phyloP scores from a whole-genome alignment of 2,329 filamentous ascomycete genomes.

The Penicillium sp. region DNA sequence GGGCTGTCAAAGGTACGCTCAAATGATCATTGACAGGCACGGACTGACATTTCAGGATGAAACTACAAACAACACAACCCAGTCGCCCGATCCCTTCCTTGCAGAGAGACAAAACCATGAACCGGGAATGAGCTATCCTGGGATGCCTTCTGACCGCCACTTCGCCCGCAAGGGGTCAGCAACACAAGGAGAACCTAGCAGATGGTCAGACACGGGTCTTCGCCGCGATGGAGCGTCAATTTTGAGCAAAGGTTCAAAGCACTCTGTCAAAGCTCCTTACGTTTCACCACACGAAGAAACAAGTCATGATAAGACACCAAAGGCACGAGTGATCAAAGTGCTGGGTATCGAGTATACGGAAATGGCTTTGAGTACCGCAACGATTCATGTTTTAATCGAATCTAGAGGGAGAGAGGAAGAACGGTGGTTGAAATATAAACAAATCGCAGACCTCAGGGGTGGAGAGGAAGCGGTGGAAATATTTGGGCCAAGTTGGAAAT shows the following conservation, averaged over 20 bases:
- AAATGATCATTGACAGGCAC: not conserved
- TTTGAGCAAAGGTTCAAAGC: not conserved
- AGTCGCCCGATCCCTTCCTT: not conserved
- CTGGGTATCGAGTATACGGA: not conserved
- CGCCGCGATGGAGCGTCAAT: not conserved
- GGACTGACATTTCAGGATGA: not conserved
- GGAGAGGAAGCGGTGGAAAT: not conserved
- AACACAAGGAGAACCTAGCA: not conserved
- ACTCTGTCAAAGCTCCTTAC: not conserved
- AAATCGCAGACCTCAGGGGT: not conserved
- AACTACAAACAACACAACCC: not conserved
- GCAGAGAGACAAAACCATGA: not conserved
- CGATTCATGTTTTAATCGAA: not conserved
- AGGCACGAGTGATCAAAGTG: not conserved
- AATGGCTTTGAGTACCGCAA: not conserved
- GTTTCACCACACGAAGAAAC: not conserved
- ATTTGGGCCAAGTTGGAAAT: not conserved
- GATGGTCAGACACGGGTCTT: not conserved
- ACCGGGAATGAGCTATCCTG: not conserved
- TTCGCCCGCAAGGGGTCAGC: not conserved
- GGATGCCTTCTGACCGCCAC: not conserved
- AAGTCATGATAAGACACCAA: not conserved
- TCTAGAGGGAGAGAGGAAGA: not conserved
- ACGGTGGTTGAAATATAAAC: not conserved
- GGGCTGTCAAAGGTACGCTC: not conserved